Evolutionary conservation across 371 early-diverging fungal genomes (phyloP).

Genomic region (Mucor circinelloides): DNA sequence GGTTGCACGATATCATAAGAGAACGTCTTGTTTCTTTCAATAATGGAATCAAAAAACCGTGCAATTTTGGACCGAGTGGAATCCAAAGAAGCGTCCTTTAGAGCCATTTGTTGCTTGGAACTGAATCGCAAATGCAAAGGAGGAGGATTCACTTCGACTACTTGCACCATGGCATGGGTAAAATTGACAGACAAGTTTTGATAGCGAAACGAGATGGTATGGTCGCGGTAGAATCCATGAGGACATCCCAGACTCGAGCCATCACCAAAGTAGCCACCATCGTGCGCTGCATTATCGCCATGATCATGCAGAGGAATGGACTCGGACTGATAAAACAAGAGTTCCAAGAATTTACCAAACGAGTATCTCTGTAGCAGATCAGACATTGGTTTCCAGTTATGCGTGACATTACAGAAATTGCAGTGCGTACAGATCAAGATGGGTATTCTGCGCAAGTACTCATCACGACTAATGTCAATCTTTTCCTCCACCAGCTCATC

Average conservation of each 20-base stretch:
- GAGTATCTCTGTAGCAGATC: slow-evolving; percentile 90
- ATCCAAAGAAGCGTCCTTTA: slow-evolving; percentile 71
- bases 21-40: slow-evolving; percentile 60
- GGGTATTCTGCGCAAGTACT: slow-evolving; percentile 23
- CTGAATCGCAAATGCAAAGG: slow-evolving; percentile 69
- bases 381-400: slow-evolving; percentile 63
- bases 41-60: slow-evolving; percentile 74
- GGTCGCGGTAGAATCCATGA: slow-evolving; percentile 81
- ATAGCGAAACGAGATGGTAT: slow-evolving; percentile 76
- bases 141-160: slow-evolving; percentile 83
- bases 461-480: slow-evolving; percentile 26
- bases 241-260: slow-evolving; percentile 56
- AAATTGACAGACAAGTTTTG: slow-evolving; percentile 77
- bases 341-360: slow-evolving; percentile 94
- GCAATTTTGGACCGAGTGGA: slow-evolving; percentile 58
- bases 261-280: background rate
- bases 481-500: slow-evolving; percentile 25
- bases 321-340: slow-evolving; percentile 77
- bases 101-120: slow-evolving; percentile 49
- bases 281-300: background rate
- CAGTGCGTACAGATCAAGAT: slow-evolving; percentile 90
- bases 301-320: slow-evolving; percentile 25
- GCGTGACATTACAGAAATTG: slow-evolving; percentile 55
- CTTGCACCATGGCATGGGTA: slow-evolving; percentile 71
- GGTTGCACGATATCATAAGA: slow-evolving; percentile 67